Percentiles rank a stretch among this genome's conserved stretches.
Evolutionary conservation across 2,329 filamentous ascomycete genomes (phyloP).

Genomic region (Colletotrichum tanaceti): DNA sequence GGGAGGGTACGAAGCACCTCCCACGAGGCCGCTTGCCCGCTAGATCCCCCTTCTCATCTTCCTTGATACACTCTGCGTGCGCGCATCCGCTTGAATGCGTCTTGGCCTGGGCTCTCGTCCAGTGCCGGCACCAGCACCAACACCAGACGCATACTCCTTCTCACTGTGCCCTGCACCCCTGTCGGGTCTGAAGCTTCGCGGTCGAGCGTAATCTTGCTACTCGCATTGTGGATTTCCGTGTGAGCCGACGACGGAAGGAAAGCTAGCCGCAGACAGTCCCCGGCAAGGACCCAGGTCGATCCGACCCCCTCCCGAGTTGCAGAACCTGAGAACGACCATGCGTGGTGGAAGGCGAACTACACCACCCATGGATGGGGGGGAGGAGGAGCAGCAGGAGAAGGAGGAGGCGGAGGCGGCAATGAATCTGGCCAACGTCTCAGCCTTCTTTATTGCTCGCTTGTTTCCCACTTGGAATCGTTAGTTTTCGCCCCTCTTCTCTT

Average conservation of each 20-base stretch:
- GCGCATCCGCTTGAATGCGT: slow-evolving; percentile 13
- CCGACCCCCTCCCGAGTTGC: slow-evolving; percentile 34
- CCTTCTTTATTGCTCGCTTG: slow-evolving; percentile 40
- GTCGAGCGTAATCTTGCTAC: slow-evolving; percentile 40
- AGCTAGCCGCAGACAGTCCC: slow-evolving; percentile 41
- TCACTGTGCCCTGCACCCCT: slow-evolving; percentile 33
- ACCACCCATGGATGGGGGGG: slow-evolving; percentile 14
- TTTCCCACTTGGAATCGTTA: slow-evolving; percentile 42
- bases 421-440: slow-evolving; percentile 17
- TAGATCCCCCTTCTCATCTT: slow-evolving; percentile 34
- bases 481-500: slow-evolving; percentile 45
- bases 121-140: neutral
- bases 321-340: slow-evolving; percentile 32
- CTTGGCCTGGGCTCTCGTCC: slow-evolving; percentile 8
- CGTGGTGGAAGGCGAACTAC: slow-evolving; percentile 16
- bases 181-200: slow-evolving; percentile 38
- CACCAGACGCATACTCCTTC: slow-evolving; percentile 20
- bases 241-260: slow-evolving; percentile 42
- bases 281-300: slow-evolving; percentile 39
- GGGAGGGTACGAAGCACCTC: neutral
- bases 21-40: slow-evolving; percentile 20
- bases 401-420: neutral
- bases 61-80: slow-evolving; percentile 26
- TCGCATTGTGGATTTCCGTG: slow-evolving; percentile 40
- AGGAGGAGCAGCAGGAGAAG: no score